A percentile compares a stretch with the other conserved stretches of the same genome.
These are phyloP conservation scores for Oryza glumipatula DNA, from an alignment of 176 grass and related monocot species.

Conservation along the genomic window DNA sequence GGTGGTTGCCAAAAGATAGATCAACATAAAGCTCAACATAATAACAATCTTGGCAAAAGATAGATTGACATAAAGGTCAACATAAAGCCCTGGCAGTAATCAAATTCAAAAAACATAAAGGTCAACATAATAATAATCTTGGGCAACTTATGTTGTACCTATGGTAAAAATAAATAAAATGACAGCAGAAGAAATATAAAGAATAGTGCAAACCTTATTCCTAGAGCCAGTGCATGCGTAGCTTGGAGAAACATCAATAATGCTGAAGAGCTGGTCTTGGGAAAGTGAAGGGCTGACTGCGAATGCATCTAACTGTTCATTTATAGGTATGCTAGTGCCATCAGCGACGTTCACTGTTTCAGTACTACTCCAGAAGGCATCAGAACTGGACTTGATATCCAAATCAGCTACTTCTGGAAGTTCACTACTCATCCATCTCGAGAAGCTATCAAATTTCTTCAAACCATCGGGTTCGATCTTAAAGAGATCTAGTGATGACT, in stretches of 20 bases:
- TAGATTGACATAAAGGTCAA: neutral
- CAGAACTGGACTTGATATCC: slow-evolving; percentile 80
- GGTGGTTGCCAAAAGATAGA: slow-evolving; percentile 22
- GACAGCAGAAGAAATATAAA: neutral
- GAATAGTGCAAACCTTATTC: slow-evolving; percentile 65
- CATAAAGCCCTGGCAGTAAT: no score
- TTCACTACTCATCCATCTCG: slow-evolving; percentile 92
- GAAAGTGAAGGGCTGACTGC: slow-evolving; percentile 87
- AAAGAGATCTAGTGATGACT: slow-evolving; percentile 68
- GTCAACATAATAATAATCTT: slow-evolving; percentile 14
- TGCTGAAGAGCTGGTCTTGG: slow-evolving; percentile 97
- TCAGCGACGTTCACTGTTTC: slow-evolving; percentile 68
- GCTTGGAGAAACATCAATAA: slow-evolving; percentile 94
- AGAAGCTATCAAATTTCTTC: slow-evolving; percentile 98
- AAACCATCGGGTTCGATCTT: slow-evolving; percentile 73
- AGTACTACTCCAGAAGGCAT: slow-evolving; percentile 70
- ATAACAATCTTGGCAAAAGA: neutral
- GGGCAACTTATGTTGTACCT: neutral
- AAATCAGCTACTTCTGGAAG: slow-evolving; percentile 84
- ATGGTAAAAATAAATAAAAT: neutral
- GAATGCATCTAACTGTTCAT: slow-evolving; percentile 75
- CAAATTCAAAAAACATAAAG: no score
- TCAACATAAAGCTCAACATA: slow-evolving; percentile 23
- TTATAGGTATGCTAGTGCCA: slow-evolving; percentile 67
- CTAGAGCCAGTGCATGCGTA: slow-evolving; percentile 57